phyloP scores from a whole-genome alignment of 2,329 filamentous ascomycete species.

The Ascochyta fabae region DNA sequence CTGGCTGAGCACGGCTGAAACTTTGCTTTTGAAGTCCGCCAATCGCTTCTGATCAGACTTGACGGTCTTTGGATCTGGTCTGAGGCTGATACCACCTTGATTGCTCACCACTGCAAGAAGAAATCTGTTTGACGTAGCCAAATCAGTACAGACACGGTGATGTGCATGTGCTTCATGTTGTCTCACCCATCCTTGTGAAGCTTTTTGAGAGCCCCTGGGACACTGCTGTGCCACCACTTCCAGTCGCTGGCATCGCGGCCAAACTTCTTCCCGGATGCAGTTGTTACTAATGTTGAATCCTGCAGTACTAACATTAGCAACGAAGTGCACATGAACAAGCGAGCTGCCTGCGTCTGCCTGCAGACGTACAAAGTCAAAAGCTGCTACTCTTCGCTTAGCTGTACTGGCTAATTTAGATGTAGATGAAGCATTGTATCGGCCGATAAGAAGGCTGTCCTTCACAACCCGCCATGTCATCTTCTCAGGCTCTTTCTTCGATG shows the following conservation, averaged over 20 bases:
- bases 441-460: conserved; percentile 76
- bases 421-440: conserved; percentile 64
- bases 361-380: conserved; percentile 49
- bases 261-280: conserved; percentile 81
- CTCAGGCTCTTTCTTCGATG: conserved; percentile 83
- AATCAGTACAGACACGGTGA: conserved; percentile 13
- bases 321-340: neutral
- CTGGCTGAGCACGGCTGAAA: conserved; percentile 69
- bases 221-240: conserved; percentile 87
- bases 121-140: conserved; percentile 60
- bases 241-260: conserved; percentile 76
- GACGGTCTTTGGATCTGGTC: conserved; percentile 72
- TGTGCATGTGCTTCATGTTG: conserved; percentile 1
- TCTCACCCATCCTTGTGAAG: conserved; percentile 73
- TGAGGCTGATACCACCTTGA: conserved; percentile 81
- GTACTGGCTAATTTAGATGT: conserved; percentile 19
- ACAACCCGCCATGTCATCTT: conserved; percentile 71
- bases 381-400: conserved; percentile 42
- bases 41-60: conserved; percentile 73
- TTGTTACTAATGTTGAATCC: conserved; percentile 87
- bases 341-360: neutral
- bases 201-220: conserved; percentile 71
- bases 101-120: conserved; percentile 84
- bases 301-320: conserved; percentile 43
- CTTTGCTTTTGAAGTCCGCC: conserved; percentile 82